Percentiles rank a stretch among this genome's conserved stretches.
These are phyloP conservation scores for Populus nigra DNA, from an alignment of 345 rosid species.

Conservation along the genomic window DNA sequence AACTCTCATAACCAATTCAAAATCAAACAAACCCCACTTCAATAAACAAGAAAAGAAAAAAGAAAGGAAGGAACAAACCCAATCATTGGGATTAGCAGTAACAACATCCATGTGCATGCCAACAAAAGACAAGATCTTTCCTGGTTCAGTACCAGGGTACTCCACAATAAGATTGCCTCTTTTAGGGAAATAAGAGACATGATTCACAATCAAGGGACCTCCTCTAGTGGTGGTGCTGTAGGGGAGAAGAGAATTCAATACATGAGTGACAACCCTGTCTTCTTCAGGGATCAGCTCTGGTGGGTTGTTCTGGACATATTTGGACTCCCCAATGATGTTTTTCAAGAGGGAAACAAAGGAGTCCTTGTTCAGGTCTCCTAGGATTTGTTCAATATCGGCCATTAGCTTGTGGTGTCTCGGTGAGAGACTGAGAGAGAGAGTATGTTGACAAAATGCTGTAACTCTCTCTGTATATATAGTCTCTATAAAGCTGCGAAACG, in stretches of 20 bases:
- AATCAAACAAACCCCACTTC: background rate
- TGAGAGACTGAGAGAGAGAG: background rate
- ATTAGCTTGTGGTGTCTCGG: background rate
- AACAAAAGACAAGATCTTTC: constrained; percentile 86
- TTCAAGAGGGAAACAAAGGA: constrained; percentile 60
- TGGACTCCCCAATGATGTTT: constrained; percentile 81
- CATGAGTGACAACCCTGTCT: constrained; percentile 77
- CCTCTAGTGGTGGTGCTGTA: constrained; percentile 76
- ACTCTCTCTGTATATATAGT: too few relatives aligned
- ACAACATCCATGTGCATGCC: constrained; percentile 99
- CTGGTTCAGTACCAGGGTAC: constrained; percentile 88
- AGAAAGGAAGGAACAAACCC: constrained; percentile 51
- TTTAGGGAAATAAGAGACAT: constrained; percentile 61
- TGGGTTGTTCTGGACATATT: constrained; percentile 82
- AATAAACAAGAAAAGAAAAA: background rate
- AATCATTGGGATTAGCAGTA: constrained; percentile 87
- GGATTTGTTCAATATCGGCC: constrained; percentile 27
- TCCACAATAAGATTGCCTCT: constrained; percentile 95
- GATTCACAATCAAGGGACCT: constrained; percentile 75
- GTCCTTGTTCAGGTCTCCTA: constrained; percentile 63
- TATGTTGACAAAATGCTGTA: too few relatives aligned
- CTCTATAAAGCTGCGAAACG: too few relatives aligned
- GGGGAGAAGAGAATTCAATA: constrained; percentile 71
- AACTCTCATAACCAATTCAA: background rate
- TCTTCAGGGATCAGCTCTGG: constrained; percentile 91